Base-by-base conservation (phyloP, 768 basidiomycete genomes). In the Lactarius psammicola region DNA sequence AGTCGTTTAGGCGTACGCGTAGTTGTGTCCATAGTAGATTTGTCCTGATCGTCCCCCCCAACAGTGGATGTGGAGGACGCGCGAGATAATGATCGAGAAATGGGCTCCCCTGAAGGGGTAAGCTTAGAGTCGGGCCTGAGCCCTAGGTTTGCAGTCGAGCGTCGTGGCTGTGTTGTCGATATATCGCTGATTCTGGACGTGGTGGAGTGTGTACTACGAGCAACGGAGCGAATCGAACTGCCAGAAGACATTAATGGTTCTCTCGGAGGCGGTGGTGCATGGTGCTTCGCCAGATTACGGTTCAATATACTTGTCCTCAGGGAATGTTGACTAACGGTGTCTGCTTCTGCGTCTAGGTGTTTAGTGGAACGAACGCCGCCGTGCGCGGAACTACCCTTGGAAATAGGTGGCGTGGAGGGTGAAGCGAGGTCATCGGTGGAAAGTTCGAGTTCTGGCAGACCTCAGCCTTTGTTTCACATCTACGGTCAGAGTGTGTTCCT, bases 401-500 rank as follows among this genome's bases (percentile, higher is more conserved):
- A 34, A 68, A 64, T 28, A 63, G 70, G 49, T 65, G 74, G 58
- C 66, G 71, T 36, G 80, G 78, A 15, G 76, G 75, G 4, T 80
- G 83, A 58, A 79, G 81, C 44, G 87, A 72, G 85, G 63, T 95
- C 93, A 57, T 91, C 88, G 7, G 87, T 76, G 0, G 88, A 80
- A 13, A 95, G 85, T 73, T 95, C 92, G 60, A 95, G 84, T 73
- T 90, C 94, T 94, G 70, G 3, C 20, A 58, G 58, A 60, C 42
- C 63, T 63, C 23, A 38, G 40, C 30, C 42, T 42, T 18, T 49
- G 58, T 28, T 10, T 42, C 34, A 42, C 53, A 28, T 46, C 23
- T 67, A 40, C 67, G 38, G 46, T 56, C 59, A 38, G 10, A 62
- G 18, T n/a, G 17, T 36, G 30, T 13, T 36, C 80, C 89, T 71